A percentile compares a stretch with the other conserved stretches of the same genome.
Conservation (phyloP, 2,329 filamentous ascomycete genomes). For the Aspergillus amoenus region DNA sequence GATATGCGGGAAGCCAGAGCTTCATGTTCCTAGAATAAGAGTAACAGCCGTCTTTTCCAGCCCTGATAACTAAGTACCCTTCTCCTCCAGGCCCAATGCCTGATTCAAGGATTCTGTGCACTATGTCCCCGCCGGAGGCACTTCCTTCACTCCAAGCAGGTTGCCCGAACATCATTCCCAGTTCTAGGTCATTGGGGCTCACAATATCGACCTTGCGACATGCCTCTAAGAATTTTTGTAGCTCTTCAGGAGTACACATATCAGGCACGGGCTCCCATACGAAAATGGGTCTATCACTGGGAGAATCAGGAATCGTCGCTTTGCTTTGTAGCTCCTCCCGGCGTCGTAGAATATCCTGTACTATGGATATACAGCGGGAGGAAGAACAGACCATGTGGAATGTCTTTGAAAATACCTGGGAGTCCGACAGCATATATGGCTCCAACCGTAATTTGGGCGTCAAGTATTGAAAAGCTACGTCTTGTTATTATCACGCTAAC, state of each 20-base stretch:
- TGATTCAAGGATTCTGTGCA: slow-evolving; percentile 34
- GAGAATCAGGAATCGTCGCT: slow-evolving; percentile 25
- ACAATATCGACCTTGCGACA: slow-evolving; percentile 58
- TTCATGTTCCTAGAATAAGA: slow-evolving; percentile 41
- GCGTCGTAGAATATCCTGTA: slow-evolving; percentile 64
- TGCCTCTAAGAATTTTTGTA: slow-evolving; percentile 54
- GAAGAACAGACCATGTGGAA: slow-evolving; percentile 90
- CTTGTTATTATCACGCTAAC: slow-evolving; percentile 2
- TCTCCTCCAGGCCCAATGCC: slow-evolving; percentile 39
- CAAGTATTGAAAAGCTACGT: slow-evolving; percentile 75
- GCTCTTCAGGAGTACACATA: slow-evolving; percentile 69
- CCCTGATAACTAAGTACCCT: slow-evolving; percentile 53
- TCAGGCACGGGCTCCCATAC: slow-evolving; percentile 97
- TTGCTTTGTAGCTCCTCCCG: slow-evolving; percentile 40
- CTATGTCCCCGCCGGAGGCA: slow-evolving; percentile 30
- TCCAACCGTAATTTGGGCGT: slow-evolving; percentile 84
- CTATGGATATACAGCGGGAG: slow-evolving; percentile 71
- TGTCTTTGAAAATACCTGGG: slow-evolving; percentile 68
- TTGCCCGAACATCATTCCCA: slow-evolving; percentile 78
- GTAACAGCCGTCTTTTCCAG: slow-evolving; percentile 61
- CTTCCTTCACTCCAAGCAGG: slow-evolving; percentile 34
- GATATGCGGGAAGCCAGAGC: slow-evolving; percentile 77
- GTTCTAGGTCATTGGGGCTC: slow-evolving; percentile 82
- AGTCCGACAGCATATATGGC: slow-evolving; percentile 65
- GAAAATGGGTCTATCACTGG: slow-evolving; percentile 65